Conservation (phyloP, 2,329 filamentous ascomycete genomes). For the Leptographium radiaticola region DNA sequence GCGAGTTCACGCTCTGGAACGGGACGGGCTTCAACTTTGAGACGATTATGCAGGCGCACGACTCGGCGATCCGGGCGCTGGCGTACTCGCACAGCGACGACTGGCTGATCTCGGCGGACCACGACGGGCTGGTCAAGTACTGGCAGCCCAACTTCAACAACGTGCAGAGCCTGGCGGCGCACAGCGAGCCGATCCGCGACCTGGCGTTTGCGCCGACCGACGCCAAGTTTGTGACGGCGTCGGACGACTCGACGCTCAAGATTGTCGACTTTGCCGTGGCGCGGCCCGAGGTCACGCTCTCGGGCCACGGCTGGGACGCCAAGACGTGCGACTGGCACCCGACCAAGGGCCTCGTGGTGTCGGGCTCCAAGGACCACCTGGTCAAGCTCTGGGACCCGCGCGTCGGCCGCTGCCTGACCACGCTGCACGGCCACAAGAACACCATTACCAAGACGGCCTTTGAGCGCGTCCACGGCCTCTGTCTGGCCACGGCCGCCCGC, state of each 20-base stretch:
- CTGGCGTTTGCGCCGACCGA: conserved; percentile 90
- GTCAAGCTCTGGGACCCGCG: conserved; percentile 99
- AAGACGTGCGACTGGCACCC: conserved; percentile 98
- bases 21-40: conserved; percentile 99
- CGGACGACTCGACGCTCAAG: conserved; percentile 84
- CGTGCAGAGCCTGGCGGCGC: conserved; percentile 85
- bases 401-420: conserved; percentile 78
- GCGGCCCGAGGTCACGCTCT: conserved; percentile 67
- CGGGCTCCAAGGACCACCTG: conserved; percentile 92
- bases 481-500: conserved; percentile 82
- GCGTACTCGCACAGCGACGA: conserved; percentile 92
- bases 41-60: conserved; percentile 97
- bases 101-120: conserved; percentile 91
- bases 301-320: conserved; percentile 95
- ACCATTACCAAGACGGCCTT: conserved; percentile 89
- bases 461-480: conserved; percentile 69
- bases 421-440: conserved; percentile 92
- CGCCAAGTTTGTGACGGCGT: conserved; percentile 89
- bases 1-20: conserved; percentile 98
- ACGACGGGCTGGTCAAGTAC: conserved; percentile 93
- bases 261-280: conserved; percentile 93
- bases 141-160: conserved; percentile 99
- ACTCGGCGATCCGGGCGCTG: conserved; percentile 69
- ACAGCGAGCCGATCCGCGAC: conserved; percentile 80
- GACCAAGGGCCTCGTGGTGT: conserved; percentile 83